Percentiles rank a stretch among this genome's conserved stretches.
phyloP scores from a whole-genome alignment of 1,284 basidiomycete species.

The Neolentinus lepideus region DNA sequence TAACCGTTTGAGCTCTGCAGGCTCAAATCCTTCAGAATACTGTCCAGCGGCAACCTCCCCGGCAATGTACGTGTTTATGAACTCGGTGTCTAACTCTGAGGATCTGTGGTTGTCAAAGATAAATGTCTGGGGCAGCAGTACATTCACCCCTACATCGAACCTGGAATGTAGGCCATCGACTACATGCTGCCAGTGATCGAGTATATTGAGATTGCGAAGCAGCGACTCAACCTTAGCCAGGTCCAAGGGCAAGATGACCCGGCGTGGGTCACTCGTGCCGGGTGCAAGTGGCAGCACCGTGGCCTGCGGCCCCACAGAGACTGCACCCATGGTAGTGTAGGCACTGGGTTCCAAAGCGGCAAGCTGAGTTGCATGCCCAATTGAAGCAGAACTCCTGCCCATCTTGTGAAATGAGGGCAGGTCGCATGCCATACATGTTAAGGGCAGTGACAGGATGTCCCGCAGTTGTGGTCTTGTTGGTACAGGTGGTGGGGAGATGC shows the following conservation, averaged over 20 bases:
- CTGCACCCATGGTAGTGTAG: conserved; percentile 18
- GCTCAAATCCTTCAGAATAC: conserved; percentile 21
- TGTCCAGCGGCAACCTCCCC: conserved; percentile 24
- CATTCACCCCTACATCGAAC: conserved; percentile 22
- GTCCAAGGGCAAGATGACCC: conserved; percentile 18
- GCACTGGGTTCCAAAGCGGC: not conserved
- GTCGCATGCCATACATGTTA: conserved; percentile 1
- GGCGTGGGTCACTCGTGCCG: conserved; percentile 22
- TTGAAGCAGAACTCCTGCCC: conserved; percentile 5
- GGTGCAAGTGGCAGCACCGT: too few species aligned
- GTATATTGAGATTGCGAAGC: conserved; percentile 12
- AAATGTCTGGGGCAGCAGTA: conserved; percentile 6
- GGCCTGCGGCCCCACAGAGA: conserved; percentile 15
- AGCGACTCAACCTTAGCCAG: conserved; percentile 9
- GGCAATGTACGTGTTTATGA: conserved; percentile 21
- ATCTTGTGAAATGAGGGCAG: conserved; percentile 15
- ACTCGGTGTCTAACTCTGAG: conserved; percentile 10
- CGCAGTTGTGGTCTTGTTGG: conserved; percentile 12
- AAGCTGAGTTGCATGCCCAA: not conserved
- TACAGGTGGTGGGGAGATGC: conserved; percentile 18
- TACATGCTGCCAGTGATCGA: conserved; percentile 17
- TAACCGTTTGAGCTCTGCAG: conserved; percentile 18
- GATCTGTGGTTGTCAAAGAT: conserved; percentile 24
- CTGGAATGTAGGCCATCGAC: conserved; percentile 18
- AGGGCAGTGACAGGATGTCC: conserved; percentile 12